Evolutionary conservation across 305 asterid genomes (phyloP).

Genomic region (Fraxinus paxiana): DNA sequence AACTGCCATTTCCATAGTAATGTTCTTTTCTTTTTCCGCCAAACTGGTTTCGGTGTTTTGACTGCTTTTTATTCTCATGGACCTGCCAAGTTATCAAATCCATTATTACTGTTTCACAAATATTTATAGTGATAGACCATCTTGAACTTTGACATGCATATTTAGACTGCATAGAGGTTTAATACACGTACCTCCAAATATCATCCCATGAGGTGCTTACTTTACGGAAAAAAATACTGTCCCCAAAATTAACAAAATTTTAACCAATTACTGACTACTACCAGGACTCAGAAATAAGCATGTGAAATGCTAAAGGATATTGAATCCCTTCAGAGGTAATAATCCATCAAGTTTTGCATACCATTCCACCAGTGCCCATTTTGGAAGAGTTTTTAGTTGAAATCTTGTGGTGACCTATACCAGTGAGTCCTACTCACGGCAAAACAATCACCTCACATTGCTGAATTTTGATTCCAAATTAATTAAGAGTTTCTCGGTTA

Average conservation of each 20-base stretch:
- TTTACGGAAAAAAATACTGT: background rate
- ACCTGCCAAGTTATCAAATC: conserved; percentile 41
- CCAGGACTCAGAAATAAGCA: background rate
- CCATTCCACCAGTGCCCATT: conserved; percentile 34
- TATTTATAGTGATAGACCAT: background rate
- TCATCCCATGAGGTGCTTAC: background rate
- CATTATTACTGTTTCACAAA: conserved; percentile 6
- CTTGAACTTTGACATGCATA: conserved; percentile 13
- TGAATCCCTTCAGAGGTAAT: background rate
- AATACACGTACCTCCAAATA: conserved; percentile 24
- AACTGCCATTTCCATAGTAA: conserved; percentile 20
- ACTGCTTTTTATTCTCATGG: conserved; percentile 39
- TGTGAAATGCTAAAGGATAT: background rate
- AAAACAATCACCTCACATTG: conserved; percentile 21
- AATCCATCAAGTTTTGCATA: conserved; percentile 15
- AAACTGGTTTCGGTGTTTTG: conserved; percentile 35
- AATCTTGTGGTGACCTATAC: conserved; percentile 25
- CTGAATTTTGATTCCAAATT: conserved; percentile 12
- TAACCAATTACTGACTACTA: conserved; percentile 1
- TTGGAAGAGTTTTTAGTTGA: conserved; percentile 22
- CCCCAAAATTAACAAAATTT: background rate
- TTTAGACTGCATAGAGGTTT: conserved; percentile 23
- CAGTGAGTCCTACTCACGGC: conserved; percentile 22
- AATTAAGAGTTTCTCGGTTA: conserved; percentile 9
- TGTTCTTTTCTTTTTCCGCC: conserved; percentile 21